Percentiles rank a stretch among this genome's conserved stretches.
Conservation (phyloP, 2,329 filamentous ascomycete species). For the Talaromyces funiculosus region DNA sequence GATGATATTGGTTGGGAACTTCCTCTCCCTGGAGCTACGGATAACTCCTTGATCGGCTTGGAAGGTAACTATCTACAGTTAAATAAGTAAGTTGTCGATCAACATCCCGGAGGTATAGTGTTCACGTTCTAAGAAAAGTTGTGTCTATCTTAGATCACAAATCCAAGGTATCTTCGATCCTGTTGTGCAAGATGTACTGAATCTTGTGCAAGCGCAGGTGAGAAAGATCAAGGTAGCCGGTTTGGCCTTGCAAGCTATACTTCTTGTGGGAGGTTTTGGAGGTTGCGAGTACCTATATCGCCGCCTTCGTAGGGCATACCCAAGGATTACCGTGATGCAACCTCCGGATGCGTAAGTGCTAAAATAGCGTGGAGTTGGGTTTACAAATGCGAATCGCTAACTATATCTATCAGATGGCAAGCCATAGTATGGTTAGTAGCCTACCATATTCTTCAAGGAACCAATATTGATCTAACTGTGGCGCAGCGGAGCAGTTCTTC, state of each 20-base stretch:
- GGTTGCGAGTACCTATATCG: conserved; percentile 32
- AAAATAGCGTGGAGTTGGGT: too few relatives aligned
- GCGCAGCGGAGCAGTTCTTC: conserved; percentile 22
- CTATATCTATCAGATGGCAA: conserved; percentile 20
- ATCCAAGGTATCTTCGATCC: conserved; percentile 26
- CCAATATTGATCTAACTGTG: background rate
- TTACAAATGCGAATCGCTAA: background rate
- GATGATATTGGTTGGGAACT: conserved; percentile 19
- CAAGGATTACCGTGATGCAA: conserved; percentile 29
- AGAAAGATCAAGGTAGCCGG: conserved; percentile 4
- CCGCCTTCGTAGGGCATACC: conserved; percentile 21
- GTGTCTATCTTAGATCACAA: conserved; percentile 16
- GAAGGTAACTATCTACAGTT: conserved; percentile 18
- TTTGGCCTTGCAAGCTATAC: conserved; percentile 21
- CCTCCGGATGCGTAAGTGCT: conserved; percentile 24
- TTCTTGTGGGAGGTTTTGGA: conserved; percentile 38
- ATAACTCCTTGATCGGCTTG: conserved; percentile 20
- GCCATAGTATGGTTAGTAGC: conserved; percentile 7
- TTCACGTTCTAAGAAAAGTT: background rate
- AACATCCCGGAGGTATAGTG: background rate
- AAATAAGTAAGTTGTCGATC: conserved; percentile 13
- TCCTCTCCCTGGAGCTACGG: conserved; percentile 21
- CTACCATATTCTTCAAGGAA: too few relatives aligned
- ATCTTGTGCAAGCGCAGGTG: conserved; percentile 22
- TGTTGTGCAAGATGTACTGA: conserved; percentile 22